Evolutionary conservation across 2,329 filamentous ascomycete species (phyloP).

Genomic region (Colletotrichum brevisporum): DNA sequence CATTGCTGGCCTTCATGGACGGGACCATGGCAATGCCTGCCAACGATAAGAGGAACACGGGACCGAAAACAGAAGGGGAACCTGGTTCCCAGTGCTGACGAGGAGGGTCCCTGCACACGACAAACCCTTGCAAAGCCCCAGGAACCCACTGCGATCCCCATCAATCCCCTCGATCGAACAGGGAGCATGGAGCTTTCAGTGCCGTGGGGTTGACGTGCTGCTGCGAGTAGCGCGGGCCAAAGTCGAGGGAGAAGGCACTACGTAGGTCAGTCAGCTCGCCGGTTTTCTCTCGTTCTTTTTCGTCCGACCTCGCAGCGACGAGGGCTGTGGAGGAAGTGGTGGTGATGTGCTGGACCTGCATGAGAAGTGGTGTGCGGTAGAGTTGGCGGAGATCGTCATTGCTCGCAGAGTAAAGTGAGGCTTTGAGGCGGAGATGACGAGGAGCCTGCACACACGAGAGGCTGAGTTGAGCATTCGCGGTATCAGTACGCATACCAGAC

Average conservation of each 20-base stretch:
- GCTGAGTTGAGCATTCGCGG: too few relatives aligned
- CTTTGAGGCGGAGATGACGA: constrained; percentile 18
- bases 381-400: constrained; percentile 27
- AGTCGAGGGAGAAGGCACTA: background rate
- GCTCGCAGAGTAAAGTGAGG: constrained; percentile 7
- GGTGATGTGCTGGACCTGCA: constrained; percentile 32
- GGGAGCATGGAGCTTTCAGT: constrained; percentile 35
- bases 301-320: constrained; percentile 26
- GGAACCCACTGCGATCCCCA: constrained; percentile 40
- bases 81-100: constrained; percentile 28
- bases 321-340: constrained; percentile 16
- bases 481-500: too few relatives aligned
- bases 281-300: constrained; percentile 2
- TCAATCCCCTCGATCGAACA: constrained; percentile 39
- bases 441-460: constrained; percentile 2
- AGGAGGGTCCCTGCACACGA: constrained; percentile 33
- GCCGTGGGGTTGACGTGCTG: constrained; percentile 40
- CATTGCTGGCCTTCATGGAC: constrained; percentile 29
- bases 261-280: constrained; percentile 5
- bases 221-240: constrained; percentile 18
- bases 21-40: constrained; percentile 34
- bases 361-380: background rate
- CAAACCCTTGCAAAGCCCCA: constrained; percentile 38
- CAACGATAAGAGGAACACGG: constrained; percentile 20
- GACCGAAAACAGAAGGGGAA: constrained; percentile 28